A percentile compares a stretch with the other conserved stretches of the same genome.
These are phyloP conservation scores for Brasilioporus rufonigricans DNA, from an alignment of 768 basidiomycete genomes.

Conservation along the genomic window DNA sequence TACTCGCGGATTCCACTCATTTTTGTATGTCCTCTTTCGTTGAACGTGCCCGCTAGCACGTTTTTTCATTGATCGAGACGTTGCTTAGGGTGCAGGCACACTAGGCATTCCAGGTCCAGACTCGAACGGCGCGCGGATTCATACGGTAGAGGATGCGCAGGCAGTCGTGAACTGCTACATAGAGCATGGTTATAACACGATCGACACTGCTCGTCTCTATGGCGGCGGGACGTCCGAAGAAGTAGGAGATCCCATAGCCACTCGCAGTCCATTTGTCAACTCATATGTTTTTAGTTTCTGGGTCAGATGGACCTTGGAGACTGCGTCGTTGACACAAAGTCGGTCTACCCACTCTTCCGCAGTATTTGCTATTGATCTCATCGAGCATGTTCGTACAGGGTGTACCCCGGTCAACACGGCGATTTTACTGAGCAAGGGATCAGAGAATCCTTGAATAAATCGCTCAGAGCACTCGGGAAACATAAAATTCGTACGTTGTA, in stretches of 20 bases:
- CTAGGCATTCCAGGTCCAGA: conserved; percentile 19
- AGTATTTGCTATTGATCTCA: not conserved
- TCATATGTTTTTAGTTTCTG: conserved; percentile 10
- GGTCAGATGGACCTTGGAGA: conserved; percentile 11
- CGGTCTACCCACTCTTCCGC: not conserved
- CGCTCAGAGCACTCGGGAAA: conserved; percentile 8
- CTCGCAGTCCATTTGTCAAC: not conserved
- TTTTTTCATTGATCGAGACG: not conserved
- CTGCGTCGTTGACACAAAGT: conserved; percentile 23
- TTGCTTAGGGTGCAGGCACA: conserved; percentile 18
- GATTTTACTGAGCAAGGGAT: conserved; percentile 9
- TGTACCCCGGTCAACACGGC: conserved; percentile 4
- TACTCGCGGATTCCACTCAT: conserved; percentile 9
- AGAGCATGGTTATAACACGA: conserved; percentile 13
- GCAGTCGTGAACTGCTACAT: conserved; percentile 12
- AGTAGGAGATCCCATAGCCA: conserved; percentile 3
- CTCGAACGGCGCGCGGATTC: conserved; percentile 22
- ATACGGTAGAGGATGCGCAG: conserved; percentile 15
- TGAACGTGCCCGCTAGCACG: not conserved
- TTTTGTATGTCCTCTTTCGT: conserved; percentile 6
- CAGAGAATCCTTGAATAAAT: conserved; percentile 13
- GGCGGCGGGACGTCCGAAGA: conserved; percentile 23
- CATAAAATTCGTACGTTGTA: conserved; percentile 29
- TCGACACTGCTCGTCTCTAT: conserved; percentile 26
- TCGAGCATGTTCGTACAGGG: not conserved